Conservation (phyloP, 2,329 filamentous ascomycete species). For the Aspergillus tanneri region DNA sequence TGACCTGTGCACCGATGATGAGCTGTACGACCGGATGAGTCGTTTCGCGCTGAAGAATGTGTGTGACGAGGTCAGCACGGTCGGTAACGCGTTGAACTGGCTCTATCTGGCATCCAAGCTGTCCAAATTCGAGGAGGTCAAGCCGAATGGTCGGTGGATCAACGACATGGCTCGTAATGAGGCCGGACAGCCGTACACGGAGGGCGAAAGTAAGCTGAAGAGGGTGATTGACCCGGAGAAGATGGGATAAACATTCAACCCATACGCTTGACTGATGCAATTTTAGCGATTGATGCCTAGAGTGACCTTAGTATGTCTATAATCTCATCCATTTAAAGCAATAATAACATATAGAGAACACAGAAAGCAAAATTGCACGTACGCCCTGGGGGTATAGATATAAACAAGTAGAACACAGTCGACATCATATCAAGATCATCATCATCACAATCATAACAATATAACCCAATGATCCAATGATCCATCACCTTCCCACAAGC, state of each 20-base stretch:
- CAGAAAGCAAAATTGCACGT: conserved; percentile 10
- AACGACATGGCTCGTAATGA: conserved; percentile 71
- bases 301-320: not conserved
- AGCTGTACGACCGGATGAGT: conserved; percentile 66
- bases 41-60: conserved; percentile 64
- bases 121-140: conserved; percentile 56
- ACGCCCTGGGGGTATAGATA: too few species aligned
- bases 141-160: conserved; percentile 65
- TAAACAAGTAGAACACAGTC: too few species aligned
- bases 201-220: conserved; percentile 60
- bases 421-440: not conserved
- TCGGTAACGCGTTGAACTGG: conserved; percentile 75
- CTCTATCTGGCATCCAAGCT: conserved; percentile 72
- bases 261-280: not conserved
- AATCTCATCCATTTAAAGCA: not conserved
- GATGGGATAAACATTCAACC: conserved; percentile 1
- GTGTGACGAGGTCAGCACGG: conserved; percentile 77
- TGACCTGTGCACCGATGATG: conserved; percentile 63
- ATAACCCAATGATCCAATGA: too few species aligned
- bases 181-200: conserved; percentile 58
- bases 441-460: not conserved
- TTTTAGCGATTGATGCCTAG: not conserved
- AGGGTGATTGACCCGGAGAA: conserved; percentile 29
- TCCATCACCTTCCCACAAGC: conserved; percentile 37
- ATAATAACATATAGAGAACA: conserved; percentile 4